phyloP scores from a whole-genome alignment of 2,329 filamentous ascomycete genomes.

The Fusarium chuoi region DNA sequence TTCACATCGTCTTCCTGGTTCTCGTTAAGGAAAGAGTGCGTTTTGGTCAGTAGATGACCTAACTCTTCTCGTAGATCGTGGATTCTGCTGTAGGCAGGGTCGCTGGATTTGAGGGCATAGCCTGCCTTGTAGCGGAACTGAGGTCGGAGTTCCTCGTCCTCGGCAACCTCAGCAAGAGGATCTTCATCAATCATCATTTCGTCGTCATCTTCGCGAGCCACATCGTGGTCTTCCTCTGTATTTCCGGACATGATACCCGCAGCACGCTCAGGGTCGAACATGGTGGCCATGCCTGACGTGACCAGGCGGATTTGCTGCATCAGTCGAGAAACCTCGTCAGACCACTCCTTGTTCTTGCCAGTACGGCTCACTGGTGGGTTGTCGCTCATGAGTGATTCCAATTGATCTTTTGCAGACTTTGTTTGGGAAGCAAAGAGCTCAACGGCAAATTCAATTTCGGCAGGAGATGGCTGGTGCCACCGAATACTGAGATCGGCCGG shows the following conservation, averaged over 20 bases:
- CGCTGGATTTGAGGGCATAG: conserved; percentile 72
- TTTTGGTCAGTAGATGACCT: conserved; percentile 81
- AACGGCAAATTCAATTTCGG: conserved; percentile 88
- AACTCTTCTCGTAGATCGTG: conserved; percentile 84
- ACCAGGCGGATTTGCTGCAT: conserved; percentile 89
- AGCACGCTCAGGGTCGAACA: conserved; percentile 84
- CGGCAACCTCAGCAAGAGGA: conserved; percentile 71
- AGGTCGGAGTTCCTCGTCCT: conserved; percentile 84
- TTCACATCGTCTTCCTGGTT: conserved; percentile 95
- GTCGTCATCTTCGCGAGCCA: conserved; percentile 61
- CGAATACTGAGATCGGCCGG: conserved; percentile 82
- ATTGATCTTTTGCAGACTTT: conserved; percentile 76
- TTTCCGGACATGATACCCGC: conserved; percentile 62
- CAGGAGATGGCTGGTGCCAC: conserved; percentile 86
- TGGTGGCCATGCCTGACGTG: conserved; percentile 85
- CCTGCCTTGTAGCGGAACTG: conserved; percentile 91
- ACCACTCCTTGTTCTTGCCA: conserved; percentile 98
- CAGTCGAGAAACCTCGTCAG: conserved; percentile 92
- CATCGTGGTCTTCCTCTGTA: conserved; percentile 62
- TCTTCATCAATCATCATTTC: conserved; percentile 58
- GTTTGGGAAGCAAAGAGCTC: conserved; percentile 89
- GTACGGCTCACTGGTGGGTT: conserved; percentile 86
- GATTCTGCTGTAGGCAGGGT: conserved; percentile 75
- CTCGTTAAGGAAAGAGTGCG: conserved; percentile 83
- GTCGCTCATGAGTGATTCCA: conserved; percentile 83